Evolutionary conservation across 2,329 filamentous ascomycete species (phyloP).

Genomic region (Coniosporium tulheliwenetii): DNA sequence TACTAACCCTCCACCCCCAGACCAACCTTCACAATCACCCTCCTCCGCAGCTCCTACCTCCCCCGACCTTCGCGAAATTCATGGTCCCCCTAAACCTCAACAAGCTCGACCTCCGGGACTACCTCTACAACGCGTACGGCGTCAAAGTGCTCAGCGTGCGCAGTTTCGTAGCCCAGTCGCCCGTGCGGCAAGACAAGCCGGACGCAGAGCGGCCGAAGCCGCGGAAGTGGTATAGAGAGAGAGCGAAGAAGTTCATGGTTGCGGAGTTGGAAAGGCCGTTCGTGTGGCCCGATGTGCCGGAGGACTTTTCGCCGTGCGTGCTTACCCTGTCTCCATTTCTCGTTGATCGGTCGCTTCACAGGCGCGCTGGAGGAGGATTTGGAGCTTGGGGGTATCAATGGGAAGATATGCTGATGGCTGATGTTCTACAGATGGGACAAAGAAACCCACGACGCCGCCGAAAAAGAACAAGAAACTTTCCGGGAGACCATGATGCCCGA

Average conservation of each 20-base stretch:
- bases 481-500: slow-evolving; percentile 17
- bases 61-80: slow-evolving; percentile 75
- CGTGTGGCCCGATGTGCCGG: slow-evolving; percentile 62
- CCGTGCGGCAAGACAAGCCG: slow-evolving; percentile 36
- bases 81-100: slow-evolving; percentile 81
- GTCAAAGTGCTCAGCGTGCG: slow-evolving; percentile 60
- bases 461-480: slow-evolving; percentile 22
- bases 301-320: slow-evolving; percentile 41
- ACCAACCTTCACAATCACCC: slow-evolving; percentile 64
- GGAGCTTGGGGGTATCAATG: not conserved
- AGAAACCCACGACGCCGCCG: slow-evolving; percentile 9
- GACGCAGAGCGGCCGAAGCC: slow-evolving; percentile 22
- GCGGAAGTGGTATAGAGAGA: slow-evolving; percentile 51
- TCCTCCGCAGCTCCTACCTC: slow-evolving; percentile 57
- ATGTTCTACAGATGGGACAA: slow-evolving; percentile 10
- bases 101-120: slow-evolving; percentile 93
- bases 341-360: not conserved
- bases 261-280: slow-evolving; percentile 81
- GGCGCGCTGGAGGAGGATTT: too few species aligned
- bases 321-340: slow-evolving; percentile 2
- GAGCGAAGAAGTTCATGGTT: slow-evolving; percentile 79
- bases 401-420: not conserved
- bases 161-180: slow-evolving; percentile 61
- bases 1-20: slow-evolving; percentile 27
- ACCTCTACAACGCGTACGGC: slow-evolving; percentile 74